phyloP scores from a whole-genome alignment of 1,139 yeast species.

The Yamadazyma atmosphaerica region DNA sequence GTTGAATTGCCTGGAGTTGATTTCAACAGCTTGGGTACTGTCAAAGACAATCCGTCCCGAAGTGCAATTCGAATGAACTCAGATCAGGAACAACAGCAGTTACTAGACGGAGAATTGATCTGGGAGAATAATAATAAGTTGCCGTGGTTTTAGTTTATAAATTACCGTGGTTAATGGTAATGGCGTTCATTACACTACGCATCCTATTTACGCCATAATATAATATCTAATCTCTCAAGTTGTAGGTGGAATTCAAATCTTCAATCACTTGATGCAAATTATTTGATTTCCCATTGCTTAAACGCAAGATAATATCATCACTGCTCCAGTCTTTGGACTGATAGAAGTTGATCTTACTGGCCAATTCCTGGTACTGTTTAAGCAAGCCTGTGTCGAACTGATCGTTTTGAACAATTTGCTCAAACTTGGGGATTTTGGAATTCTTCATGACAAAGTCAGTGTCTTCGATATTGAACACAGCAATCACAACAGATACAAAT shows the following conservation, averaged over 20 bases:
- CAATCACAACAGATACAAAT: slow-evolving; percentile 30
- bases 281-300: slow-evolving; percentile 12
- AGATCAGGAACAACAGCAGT: slow-evolving; percentile 22
- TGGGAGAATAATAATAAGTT: slow-evolving; percentile 50
- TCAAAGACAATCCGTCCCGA: slow-evolving; percentile 35
- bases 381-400: slow-evolving; percentile 19
- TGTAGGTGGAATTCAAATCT: slow-evolving; percentile 1
- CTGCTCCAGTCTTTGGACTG: slow-evolving; percentile 40
- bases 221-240: not conserved
- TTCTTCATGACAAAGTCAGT: slow-evolving; percentile 40
- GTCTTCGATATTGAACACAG: slow-evolving; percentile 33
- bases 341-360: slow-evolving; percentile 27
- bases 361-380: slow-evolving; percentile 11
- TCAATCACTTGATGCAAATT: slow-evolving; percentile 1
- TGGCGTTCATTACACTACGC: too few relatives aligned
- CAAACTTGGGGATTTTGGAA: slow-evolving; percentile 44
- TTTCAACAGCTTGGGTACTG: slow-evolving; percentile 13
- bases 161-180: too few relatives aligned
- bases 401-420: slow-evolving; percentile 18
- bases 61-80: slow-evolving; percentile 36
- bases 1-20: slow-evolving; percentile 23
- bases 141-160: slow-evolving; percentile 40
- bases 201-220: too few relatives aligned
- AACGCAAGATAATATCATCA: slow-evolving; percentile 41
- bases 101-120: slow-evolving; percentile 27